Base-by-base conservation (phyloP, 768 basidiomycete genomes). In the Mycena galopus region DNA sequence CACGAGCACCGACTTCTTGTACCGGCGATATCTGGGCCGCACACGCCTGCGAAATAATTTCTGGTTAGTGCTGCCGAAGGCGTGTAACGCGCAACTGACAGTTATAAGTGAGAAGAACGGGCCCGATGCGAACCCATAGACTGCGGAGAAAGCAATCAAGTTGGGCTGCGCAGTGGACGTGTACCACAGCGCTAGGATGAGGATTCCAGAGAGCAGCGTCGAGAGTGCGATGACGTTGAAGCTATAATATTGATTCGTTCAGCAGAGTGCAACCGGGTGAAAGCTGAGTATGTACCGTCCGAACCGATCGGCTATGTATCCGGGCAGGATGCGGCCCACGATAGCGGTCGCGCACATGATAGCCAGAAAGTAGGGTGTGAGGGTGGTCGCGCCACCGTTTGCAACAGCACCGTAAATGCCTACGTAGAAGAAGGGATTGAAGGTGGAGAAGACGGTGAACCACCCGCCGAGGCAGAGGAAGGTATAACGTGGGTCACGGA, bases 381-480 rank as follows among this genome's bases (percentile, higher is more conserved):
- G 59, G 8, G 73, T 19, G 19, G 47, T 53, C n/a, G n/a, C n/a
- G 10, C 69, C 62, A 9, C 77, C 74, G 50, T 74, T 71, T 19
- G 76, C 73, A 0, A 72, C 67, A 8, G 69, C 58, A 2, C 72
- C 71, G 37, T 77, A 78, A 16, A 78, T 42, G 23, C 76, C 78
- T 50, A 81, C 73, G 47, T 79, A 80, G 72, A 81, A 80, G 47
- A 79, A 77, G 17, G 79, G 78, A 51, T 77, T 78, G 65, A 76
- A 77, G 0, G 75, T 59, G 4, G 78, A 74, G 44, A 79, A 72
- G 42, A 79, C 65, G 35, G 69, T 63, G 47, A 77, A 76, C 78
- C 77, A 79, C 19, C 73, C 67, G 25, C 74, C 77, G 33, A 77
- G 55, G 42, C 75, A 77, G n/a, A 79, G 61, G 50, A 69, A 69